These are phyloP conservation scores for Magnolia officinalis DNA, from an alignment of 164 flowering plant species.

Conservation along the genomic window DNA sequence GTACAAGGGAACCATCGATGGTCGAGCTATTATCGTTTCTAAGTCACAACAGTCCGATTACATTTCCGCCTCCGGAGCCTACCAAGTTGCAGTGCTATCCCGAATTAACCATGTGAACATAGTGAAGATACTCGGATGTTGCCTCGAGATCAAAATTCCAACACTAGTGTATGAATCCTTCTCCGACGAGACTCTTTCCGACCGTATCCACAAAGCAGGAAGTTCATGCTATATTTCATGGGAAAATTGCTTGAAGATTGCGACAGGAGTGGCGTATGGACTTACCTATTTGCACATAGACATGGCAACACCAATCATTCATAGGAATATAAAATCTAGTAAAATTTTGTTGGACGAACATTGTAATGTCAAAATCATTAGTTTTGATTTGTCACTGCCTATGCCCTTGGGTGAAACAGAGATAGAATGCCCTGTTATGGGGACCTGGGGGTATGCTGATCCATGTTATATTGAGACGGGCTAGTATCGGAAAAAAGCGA, in stretches of 20 bases:
- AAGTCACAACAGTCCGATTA: too few species aligned
- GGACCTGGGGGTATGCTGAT: not conserved
- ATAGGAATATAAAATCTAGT: not conserved
- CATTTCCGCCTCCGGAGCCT: too few species aligned
- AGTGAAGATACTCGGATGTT: constrained; percentile 24
- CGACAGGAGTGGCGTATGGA: not conserved
- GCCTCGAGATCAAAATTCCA: constrained; percentile 25
- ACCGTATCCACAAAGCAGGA: constrained; percentile 10
- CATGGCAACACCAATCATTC: not conserved
- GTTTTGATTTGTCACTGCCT: not conserved
- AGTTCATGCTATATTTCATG: not conserved
- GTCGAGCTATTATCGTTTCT: too few species aligned
- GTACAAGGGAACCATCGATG: too few species aligned
- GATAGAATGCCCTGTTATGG: not conserved
- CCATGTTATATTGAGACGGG: not conserved
- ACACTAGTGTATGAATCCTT: constrained; percentile 21
- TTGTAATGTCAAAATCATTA: not conserved
- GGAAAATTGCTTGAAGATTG: not conserved
- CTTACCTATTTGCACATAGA: not conserved
- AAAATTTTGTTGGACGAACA: constrained; percentile 3
- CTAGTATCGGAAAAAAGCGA: not conserved
- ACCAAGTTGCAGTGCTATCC: not conserved
- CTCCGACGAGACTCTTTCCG: constrained; percentile 14
- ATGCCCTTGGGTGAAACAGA: not conserved
- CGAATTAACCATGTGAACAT: constrained; percentile 24